These are phyloP conservation scores for Paraphoma sp. DNA, from an alignment of 2,329 filamentous ascomycete species.

Conservation along the genomic window DNA sequence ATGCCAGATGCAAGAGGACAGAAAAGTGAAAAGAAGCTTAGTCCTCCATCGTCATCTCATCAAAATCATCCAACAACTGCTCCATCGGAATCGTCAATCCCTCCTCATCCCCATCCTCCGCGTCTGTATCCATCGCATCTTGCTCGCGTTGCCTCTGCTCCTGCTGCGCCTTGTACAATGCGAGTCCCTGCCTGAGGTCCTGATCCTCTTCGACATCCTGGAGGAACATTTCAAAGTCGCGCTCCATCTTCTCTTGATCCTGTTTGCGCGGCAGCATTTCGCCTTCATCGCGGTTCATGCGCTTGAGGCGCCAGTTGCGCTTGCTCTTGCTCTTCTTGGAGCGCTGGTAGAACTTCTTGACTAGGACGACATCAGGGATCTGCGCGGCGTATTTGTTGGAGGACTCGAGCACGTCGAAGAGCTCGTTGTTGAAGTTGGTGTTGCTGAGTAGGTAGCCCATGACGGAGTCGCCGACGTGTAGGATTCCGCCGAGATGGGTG, in stretches of 20 bases:
- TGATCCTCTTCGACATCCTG: slow-evolving; percentile 95
- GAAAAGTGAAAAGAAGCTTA: slow-evolving; percentile 4
- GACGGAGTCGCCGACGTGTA: slow-evolving; percentile 88
- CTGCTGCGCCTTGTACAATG: slow-evolving; percentile 77
- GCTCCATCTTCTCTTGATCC: slow-evolving; percentile 86
- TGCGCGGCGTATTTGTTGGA: slow-evolving; percentile 73
- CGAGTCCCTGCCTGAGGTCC: slow-evolving; percentile 82
- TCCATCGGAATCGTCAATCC: slow-evolving; percentile 57
- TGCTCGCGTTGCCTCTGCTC: slow-evolving; percentile 63
- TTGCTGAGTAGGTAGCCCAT: slow-evolving; percentile 93
- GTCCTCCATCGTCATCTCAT: slow-evolving; percentile 78
- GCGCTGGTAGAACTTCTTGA: slow-evolving; percentile 95
- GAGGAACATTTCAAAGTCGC: slow-evolving; percentile 97
- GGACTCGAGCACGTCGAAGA: slow-evolving; percentile 85
- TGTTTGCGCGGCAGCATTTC: slow-evolving; percentile 86
- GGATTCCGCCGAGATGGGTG: slow-evolving; percentile 84
- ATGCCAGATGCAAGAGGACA: slow-evolving; percentile 15
- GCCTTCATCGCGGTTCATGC: slow-evolving; percentile 88
- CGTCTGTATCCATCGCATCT: slow-evolving; percentile 71
- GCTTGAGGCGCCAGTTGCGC: slow-evolving; percentile 87
- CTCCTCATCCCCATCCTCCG: slow-evolving; percentile 66
- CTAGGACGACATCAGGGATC: slow-evolving; percentile 90
- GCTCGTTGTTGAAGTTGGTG: slow-evolving; percentile 88
- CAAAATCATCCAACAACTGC: slow-evolving; percentile 85
- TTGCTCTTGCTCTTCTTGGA: slow-evolving; percentile 75